phyloP scores from a whole-genome alignment of 495 filamentous ascomycete genomes.

The Talaromyces nanjingensis region DNA sequence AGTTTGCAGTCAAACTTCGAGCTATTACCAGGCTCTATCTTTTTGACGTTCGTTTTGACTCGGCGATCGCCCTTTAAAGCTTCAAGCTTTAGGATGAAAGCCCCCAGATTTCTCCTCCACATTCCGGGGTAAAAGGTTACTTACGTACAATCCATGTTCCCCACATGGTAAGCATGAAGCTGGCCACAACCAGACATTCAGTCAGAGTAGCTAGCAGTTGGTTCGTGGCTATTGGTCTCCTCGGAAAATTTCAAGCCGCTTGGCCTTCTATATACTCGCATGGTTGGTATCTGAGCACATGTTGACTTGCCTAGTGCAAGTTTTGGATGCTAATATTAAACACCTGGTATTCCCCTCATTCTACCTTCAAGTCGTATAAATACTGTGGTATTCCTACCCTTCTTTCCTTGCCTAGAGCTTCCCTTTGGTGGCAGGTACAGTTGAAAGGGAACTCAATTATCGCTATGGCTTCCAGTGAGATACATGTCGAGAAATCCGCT shows the following conservation, averaged over 20 bases:
- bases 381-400: not conserved
- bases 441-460: not conserved
- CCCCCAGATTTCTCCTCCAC: not conserved
- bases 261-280: not conserved
- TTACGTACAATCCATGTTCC: not conserved
- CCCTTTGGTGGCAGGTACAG: not conserved
- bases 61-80: not conserved
- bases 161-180: not conserved
- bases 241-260: not conserved
- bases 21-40: not conserved
- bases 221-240: not conserved
- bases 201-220: not conserved
- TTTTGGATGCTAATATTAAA: not conserved
- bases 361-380: not conserved
- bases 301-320: not conserved
- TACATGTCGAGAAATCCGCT: constrained; percentile 7
- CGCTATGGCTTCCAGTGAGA: not conserved
- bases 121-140: not conserved
- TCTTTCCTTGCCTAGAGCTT: not conserved
- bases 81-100: not conserved
- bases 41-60: not conserved
- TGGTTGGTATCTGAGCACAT: not conserved
- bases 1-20: not conserved
- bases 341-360: not conserved
- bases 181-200: not conserved